phyloP scores from a whole-genome alignment of 768 basidiomycete species.

The Erythrobasidium yunnanense region DNA sequence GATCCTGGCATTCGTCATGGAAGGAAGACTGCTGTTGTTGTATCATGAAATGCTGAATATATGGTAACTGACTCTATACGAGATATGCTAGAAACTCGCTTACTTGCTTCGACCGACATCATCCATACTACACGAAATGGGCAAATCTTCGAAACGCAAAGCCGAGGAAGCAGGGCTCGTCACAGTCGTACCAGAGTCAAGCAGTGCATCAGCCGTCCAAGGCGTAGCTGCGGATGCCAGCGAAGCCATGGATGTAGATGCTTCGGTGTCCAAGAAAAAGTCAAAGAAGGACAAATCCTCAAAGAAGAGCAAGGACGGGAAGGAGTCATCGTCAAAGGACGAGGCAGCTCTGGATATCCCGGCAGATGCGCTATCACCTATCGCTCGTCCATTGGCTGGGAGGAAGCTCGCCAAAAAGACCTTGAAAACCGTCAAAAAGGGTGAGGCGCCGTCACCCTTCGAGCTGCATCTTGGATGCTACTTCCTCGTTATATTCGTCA shows the following conservation, averaged over 20 bases:
- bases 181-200: not conserved
- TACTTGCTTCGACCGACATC: no score
- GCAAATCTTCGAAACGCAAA: not conserved
- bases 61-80: no score
- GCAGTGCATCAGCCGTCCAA: not conserved
- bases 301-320: constrained; percentile 28
- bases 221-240: not conserved
- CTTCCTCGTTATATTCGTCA: not conserved
- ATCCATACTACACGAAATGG: no score
- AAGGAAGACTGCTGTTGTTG: no score
- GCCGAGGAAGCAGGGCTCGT: not conserved
- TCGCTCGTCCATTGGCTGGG: constrained; percentile 83
- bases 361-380: constrained; percentile 75
- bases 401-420: constrained; percentile 89
- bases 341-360: constrained; percentile 59
- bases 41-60: no score
- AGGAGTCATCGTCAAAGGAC: constrained; percentile 50
- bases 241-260: not conserved
- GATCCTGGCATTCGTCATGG: no score
- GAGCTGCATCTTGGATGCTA: not conserved
- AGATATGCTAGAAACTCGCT: no score
- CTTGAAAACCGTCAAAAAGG: constrained; percentile 88
- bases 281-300: constrained; percentile 21
- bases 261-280: not conserved
- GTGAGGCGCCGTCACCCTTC: no score